These are phyloP conservation scores for Microbotryum intermedium DNA, from an alignment of 1,284 basidiomycete species.

Conservation along the genomic window DNA sequence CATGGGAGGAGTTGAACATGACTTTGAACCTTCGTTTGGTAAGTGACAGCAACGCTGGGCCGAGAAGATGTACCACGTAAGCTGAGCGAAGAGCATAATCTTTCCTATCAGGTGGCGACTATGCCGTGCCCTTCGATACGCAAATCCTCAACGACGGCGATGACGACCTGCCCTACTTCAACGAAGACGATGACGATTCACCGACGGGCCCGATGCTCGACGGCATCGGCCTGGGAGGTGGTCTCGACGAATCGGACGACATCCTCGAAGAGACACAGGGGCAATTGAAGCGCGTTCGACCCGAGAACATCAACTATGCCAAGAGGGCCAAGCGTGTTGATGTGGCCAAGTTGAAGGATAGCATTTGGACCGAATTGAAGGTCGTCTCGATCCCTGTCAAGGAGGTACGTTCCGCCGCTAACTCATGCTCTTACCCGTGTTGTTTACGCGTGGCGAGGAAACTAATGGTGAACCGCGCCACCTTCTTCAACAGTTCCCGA, in stretches of 20 bases:
- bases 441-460: not conserved
- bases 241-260: constrained; percentile 66
- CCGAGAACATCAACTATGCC: constrained; percentile 87
- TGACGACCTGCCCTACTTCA: constrained; percentile 64
- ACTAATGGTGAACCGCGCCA: not conserved
- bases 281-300: constrained; percentile 66
- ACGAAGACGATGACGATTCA: constrained; percentile 70
- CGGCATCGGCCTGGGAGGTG: constrained; percentile 36
- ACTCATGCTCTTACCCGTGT: not conserved
- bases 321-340: constrained; percentile 96
- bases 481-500: constrained; percentile 10
- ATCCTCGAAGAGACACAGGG: constrained; percentile 71
- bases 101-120: constrained; percentile 42
- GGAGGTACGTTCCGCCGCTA: constrained; percentile 20
- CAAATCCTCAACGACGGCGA: constrained; percentile 95
- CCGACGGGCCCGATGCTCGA: constrained; percentile 29
- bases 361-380: constrained; percentile 87
- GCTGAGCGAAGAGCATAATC: not conserved
- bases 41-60: too few relatives aligned
- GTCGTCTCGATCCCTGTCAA: constrained; percentile 51
- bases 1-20: constrained; percentile 7
- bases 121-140: constrained; percentile 72
- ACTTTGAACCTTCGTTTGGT: too few relatives aligned
- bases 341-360: constrained; percentile 92
- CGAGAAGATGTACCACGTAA: not conserved